Base-by-base conservation (phyloP, 1,284 basidiomycete genomes). In the Sanghuangporus sanghuang region DNA sequence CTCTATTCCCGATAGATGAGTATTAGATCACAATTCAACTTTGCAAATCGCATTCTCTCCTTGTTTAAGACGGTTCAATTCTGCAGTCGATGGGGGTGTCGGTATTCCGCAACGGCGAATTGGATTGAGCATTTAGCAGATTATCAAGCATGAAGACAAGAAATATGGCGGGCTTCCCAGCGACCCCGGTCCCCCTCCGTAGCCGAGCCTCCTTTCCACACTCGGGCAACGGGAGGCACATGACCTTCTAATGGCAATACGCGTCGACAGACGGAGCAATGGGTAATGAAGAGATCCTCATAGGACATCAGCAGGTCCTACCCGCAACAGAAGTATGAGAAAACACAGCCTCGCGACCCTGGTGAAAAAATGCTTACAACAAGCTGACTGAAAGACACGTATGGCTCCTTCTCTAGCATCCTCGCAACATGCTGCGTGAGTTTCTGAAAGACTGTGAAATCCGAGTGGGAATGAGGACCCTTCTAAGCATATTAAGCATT, bases 181-280 rank as follows among this genome's bases (percentile, higher is more conserved):
- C 66, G 69, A 7, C 74, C 77, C 54, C 68, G 64, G 42, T 73
- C 71, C 32, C 67, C 68, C 6, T 71, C 72, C 46, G 68, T 66
- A 11, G 61, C 69, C 27, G 59, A 56, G 32, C 63, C 63, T 23
- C 66, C 67, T n/a, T 71, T 75, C 83, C 84, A 88, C 40, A 82
- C 70, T 46, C 88, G 81, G 36, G 82, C 85, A 6, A 90, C 85
- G 0, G 88, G 85, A 0, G 89, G 89, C 14, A 87, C 77, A 70
- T 89, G 86, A 0, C 84, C 85, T 66, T 90, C 88, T 1, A 77
- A 74, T 0, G 86, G 86, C 16, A 90, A 74, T 27, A 90, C 83
- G 11, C 87, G 81, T 56, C 79, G 74, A 68, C 89, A 91, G 27
- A 73, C 73, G 8, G 72, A 73, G 69, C 89, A 91, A 4, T 75